These are phyloP conservation scores for Arthrobotrys sphaeroides DNA, from an alignment of 2,329 filamentous ascomycete genomes.

Conservation along the genomic window DNA sequence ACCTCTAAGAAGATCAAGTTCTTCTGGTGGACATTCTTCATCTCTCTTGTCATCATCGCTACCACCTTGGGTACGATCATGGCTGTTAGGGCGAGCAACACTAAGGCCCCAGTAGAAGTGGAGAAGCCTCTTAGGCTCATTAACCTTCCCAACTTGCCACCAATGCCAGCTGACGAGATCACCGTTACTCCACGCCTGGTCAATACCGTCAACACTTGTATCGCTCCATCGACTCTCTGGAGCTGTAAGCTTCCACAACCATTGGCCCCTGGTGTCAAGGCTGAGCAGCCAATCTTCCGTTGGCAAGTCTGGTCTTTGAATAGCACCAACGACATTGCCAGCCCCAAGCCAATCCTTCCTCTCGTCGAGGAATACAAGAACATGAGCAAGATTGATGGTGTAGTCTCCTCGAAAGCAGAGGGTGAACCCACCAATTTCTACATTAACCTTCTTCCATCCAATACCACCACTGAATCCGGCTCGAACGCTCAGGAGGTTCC, in stretches of 20 bases:
- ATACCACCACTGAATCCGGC: not conserved
- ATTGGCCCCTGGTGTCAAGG: slow-evolving; percentile 10
- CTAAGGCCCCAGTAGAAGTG: slow-evolving; percentile 5
- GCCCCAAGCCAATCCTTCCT: slow-evolving; percentile 21
- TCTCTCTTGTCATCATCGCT: slow-evolving; percentile 25
- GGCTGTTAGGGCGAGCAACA: slow-evolving; percentile 44
- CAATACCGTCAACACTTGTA: slow-evolving; percentile 41
- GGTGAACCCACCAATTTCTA: slow-evolving; percentile 46
- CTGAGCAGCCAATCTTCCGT: slow-evolving; percentile 29
- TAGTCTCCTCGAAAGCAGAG: slow-evolving; percentile 14
- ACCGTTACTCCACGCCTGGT: slow-evolving; percentile 40
- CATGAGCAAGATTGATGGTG: slow-evolving; percentile 47
- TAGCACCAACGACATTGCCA: slow-evolving; percentile 13
- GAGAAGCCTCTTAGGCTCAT: slow-evolving; percentile 19
- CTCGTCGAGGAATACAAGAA: slow-evolving; percentile 38
- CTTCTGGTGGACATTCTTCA: slow-evolving; percentile 45
- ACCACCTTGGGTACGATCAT: slow-evolving; percentile 9
- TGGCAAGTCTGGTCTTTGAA: slow-evolving; percentile 43
- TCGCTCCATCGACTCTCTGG: slow-evolving; percentile 45
- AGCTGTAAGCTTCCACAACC: slow-evolving; percentile 50
- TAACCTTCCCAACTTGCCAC: slow-evolving; percentile 22
- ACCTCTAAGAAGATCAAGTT: slow-evolving; percentile 43
- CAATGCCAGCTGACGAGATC: slow-evolving; percentile 33
- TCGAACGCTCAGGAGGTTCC: not conserved
- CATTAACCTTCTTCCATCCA: slow-evolving; percentile 29